Evolutionary conservation across 257 asterid genomes (phyloP), one percentile per base, ranked within the genome.

Genomic region (Rhazya stricta): DNA sequence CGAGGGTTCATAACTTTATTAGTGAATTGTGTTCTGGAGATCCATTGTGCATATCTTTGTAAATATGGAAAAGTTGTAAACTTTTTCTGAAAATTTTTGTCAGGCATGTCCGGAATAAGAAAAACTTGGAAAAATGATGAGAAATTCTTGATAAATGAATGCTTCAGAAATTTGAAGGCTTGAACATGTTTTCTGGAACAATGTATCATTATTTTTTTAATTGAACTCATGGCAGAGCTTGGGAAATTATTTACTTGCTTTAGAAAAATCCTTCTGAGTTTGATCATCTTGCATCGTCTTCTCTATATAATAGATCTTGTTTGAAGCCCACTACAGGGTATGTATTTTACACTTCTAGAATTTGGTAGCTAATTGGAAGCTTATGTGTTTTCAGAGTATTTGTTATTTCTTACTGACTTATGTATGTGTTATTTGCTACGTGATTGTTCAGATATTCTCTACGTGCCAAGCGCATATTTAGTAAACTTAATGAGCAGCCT

Each of bases 401-500:
- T 0, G 65, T 74, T 13, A 67, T 34, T 57, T 37, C 45, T n/a
- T 16, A 46, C 15, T 15, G 60, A n/a, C 71, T 72, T 83, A 54
- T 75, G 23, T 66, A n/a, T 54, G 41, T 37, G 32, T 79, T 78
- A 54, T 50, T 51, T 51, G 16, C 5, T 21, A 50, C 73, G 76
- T 77, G 61, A 27, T 82, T 48, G 70, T 9, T 83, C 83, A 94
- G 99, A 74, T 94, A 92, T 81, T 92, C 89, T 48, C 9, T 75
- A 79, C 87, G 87, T 39, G 99, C 90, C 62, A 94, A 94, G 85
- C 84, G 77, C 70, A 77, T 94, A 76, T 89, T 94, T 61, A 68
- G 82, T 66, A 88, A 90, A 74, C 97, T 92, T 57, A 88, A 84
- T 78, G 97, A 94, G 85, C 79, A 85, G 76, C 96, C 96, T 45